phyloP scores from a whole-genome alignment of 495 filamentous ascomycete genomes.

The Aspergillus nanangensis region DNA sequence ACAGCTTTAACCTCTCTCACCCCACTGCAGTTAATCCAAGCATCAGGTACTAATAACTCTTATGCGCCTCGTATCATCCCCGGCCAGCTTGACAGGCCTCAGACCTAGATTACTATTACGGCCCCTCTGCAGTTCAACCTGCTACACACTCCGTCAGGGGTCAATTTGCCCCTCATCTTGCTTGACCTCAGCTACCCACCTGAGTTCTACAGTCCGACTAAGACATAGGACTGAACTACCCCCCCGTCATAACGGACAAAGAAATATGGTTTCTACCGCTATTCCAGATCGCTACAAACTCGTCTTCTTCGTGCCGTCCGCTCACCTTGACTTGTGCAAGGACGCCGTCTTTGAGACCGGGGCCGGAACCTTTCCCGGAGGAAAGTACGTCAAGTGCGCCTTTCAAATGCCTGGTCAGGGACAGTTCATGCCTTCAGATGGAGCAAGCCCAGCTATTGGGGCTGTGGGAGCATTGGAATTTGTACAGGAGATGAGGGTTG shows the following conservation, averaged over 20 bases:
- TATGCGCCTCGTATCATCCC: too few relatives aligned
- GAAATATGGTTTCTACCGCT: slow-evolving; percentile 4
- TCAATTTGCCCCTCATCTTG: too few relatives aligned
- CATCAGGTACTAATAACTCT: too few relatives aligned
- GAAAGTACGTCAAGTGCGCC: slow-evolving; percentile 37
- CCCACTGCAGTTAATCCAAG: too few relatives aligned
- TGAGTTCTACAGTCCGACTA: not conserved
- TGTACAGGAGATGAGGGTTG: slow-evolving; percentile 49
- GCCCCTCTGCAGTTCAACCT: too few relatives aligned
- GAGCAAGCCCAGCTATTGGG: slow-evolving; percentile 38
- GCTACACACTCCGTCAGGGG: too few relatives aligned
- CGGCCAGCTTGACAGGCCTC: too few relatives aligned
- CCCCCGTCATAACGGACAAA: not conserved
- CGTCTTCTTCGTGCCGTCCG: slow-evolving; percentile 42
- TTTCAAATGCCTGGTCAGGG: slow-evolving; percentile 36
- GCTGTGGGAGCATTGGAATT: slow-evolving; percentile 34
- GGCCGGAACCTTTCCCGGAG: slow-evolving; percentile 39
- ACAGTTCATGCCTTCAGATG: slow-evolving; percentile 38
- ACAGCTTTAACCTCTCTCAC: too few relatives aligned
- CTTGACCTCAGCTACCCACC: too few relatives aligned
- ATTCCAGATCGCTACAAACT: slow-evolving; percentile 43
- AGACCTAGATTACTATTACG: too few relatives aligned
- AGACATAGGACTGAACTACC: not conserved
- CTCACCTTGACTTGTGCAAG: slow-evolving; percentile 37
- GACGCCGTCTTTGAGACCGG: slow-evolving; percentile 43